Base-by-base conservation (phyloP, 2,329 filamentous ascomycete genomes). In the Shiraia sp. region DNA sequence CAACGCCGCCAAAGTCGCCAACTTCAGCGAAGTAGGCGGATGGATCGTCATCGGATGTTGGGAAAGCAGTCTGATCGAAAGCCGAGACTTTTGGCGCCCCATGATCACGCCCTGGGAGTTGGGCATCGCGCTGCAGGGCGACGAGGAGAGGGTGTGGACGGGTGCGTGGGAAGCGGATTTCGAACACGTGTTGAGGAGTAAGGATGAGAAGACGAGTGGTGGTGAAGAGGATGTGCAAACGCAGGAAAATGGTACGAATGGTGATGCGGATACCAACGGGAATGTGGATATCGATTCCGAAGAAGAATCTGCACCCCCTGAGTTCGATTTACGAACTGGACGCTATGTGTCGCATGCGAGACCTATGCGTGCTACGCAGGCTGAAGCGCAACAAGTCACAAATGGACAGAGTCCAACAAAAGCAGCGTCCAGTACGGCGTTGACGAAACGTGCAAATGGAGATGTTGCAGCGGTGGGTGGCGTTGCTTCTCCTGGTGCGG, bases 41-140 rank as follows among this genome's bases (percentile, higher is more conserved):
- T 99, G 93, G 93, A 90, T 97, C 0, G 90, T 97, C 0, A 88
- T 99, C 8, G 92, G 93, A 2, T 99, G 93, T 71, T 99, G 93
- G 93, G 93, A 99, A 72, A 96, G 91, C 67, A 90, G 88, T 45
- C 74, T 97, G 36, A 82, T 99, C 4, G 92, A 96, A 57, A 90
- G 90, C 51, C 87, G 88, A 43, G 88, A 87, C 6, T 95, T 96
- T 63, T 97, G 86, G 79, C 82, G 83, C 57, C 90, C 91, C 0
- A 85, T 97, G 8, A 83, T 97, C 28, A 99, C 93, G n/a, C 92
- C 92, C 0, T 97, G 95, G 66, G 93, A 99, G 75, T 74, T 97
- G 40, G 84, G 83, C 38, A 74, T 96, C 32, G 88, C 89, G 3
- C 71, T 99, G 47, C 78, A 82, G 70, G 78, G 79, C 10, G 91